Conservation (phyloP, 2,329 filamentous ascomycete species). For the Fusarium annulatum region DNA sequence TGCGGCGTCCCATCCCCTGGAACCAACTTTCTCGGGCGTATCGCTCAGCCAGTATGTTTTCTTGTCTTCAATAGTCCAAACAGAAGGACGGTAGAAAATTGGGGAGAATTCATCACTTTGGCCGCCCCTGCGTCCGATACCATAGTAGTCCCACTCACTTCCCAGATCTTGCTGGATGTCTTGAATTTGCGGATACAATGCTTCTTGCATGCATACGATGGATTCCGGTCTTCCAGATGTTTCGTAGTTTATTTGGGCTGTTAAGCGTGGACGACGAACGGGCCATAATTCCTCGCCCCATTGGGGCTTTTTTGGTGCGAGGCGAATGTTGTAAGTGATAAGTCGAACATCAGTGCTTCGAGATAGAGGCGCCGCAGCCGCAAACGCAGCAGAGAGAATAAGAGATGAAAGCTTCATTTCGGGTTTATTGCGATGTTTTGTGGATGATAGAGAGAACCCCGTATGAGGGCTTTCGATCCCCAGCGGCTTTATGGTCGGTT, state of each 20-base stretch:
- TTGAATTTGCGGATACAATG: constrained; percentile 66
- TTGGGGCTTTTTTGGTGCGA: constrained; percentile 62
- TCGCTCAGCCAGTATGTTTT: constrained; percentile 71
- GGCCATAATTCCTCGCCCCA: constrained; percentile 68
- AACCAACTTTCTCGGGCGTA: constrained; percentile 65
- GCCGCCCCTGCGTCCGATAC: constrained; percentile 70
- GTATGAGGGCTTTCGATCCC: background rate
- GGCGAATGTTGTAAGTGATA: constrained; percentile 73
- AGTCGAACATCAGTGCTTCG: constrained; percentile 58
- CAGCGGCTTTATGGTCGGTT: background rate
- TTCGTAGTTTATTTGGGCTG: constrained; percentile 63
- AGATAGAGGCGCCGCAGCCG: constrained; percentile 18
- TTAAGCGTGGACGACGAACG: constrained; percentile 62
- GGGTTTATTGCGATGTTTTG: background rate
- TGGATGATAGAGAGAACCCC: background rate
- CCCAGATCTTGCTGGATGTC: constrained; percentile 62
- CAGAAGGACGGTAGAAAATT: constrained; percentile 68
- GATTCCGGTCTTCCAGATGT: constrained; percentile 57
- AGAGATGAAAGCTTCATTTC: constrained; percentile 35
- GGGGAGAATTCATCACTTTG: constrained; percentile 74
- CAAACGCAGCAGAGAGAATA: constrained; percentile 19
- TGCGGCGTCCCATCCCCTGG: constrained; percentile 66
- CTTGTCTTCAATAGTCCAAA: constrained; percentile 64
- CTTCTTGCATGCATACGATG: constrained; percentile 76
- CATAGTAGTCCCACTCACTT: constrained; percentile 62